These are phyloP conservation scores for Helenozyma rhizophorensis DNA, from an alignment of 805 yeast species.

Conservation along the genomic window DNA sequence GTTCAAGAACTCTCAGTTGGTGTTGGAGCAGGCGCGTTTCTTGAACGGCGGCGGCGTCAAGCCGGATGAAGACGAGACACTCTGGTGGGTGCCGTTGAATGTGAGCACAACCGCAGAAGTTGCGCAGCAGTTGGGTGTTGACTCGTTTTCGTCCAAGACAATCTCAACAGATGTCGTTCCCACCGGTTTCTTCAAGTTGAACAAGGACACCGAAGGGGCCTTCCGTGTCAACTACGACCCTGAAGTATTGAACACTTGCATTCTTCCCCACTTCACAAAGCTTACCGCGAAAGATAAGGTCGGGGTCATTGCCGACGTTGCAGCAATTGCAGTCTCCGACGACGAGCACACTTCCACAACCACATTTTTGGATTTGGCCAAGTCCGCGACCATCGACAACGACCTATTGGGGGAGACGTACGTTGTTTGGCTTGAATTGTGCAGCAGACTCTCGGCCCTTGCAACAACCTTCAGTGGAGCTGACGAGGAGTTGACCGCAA, in stretches of 20 bases:
- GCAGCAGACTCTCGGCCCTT: slow-evolving; percentile 35
- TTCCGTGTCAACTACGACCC: slow-evolving; percentile 53
- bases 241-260: slow-evolving; percentile 33
- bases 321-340: slow-evolving; percentile 48
- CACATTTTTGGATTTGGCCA: slow-evolving; percentile 41
- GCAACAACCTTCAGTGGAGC: slow-evolving; percentile 31
- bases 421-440: slow-evolving; percentile 54
- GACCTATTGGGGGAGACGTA: slow-evolving; percentile 31
- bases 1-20: slow-evolving; percentile 27
- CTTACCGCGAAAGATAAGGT: slow-evolving; percentile 47
- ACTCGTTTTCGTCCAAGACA: slow-evolving; percentile 21
- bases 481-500: slow-evolving; percentile 17
- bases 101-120: slow-evolving; percentile 5
- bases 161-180: slow-evolving; percentile 2
- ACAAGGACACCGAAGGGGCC: slow-evolving; percentile 48
- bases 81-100: slow-evolving; percentile 58
- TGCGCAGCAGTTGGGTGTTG: slow-evolving; percentile 6
- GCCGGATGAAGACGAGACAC: slow-evolving; percentile 51
- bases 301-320: slow-evolving; percentile 51
- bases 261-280: slow-evolving; percentile 33
- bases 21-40: slow-evolving; percentile 55
- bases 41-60: slow-evolving; percentile 57
- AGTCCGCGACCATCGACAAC: slow-evolving; percentile 21
- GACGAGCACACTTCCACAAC: slow-evolving; percentile 29
- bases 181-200: slow-evolving; percentile 39